These are phyloP conservation scores for Ustilago hordei DNA, from an alignment of 1,284 basidiomycete genomes.

Conservation along the genomic window DNA sequence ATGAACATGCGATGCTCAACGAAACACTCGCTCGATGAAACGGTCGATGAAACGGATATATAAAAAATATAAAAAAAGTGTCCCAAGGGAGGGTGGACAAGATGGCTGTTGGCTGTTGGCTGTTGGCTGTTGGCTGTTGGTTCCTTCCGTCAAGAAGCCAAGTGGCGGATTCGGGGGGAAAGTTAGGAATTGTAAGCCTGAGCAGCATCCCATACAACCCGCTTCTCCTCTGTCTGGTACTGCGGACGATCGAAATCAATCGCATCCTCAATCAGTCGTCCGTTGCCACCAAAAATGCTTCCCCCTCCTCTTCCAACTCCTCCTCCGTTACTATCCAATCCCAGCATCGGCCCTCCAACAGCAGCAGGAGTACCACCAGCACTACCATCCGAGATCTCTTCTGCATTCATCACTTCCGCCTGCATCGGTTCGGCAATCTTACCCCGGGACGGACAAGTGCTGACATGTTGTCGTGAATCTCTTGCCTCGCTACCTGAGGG, in stretches of 20 bases:
- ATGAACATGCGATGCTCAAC: conserved; percentile 1
- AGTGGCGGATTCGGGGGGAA: neutral
- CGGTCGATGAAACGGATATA: neutral
- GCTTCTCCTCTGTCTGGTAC: neutral
- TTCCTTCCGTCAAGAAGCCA: neutral
- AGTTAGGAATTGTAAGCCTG: conserved; percentile 34
- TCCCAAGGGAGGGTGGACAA: too few relatives aligned
- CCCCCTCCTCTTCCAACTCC: neutral
- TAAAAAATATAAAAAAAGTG: neutral
- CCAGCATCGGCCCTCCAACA: neutral
- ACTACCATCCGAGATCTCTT: conserved; percentile 20
- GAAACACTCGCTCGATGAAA: neutral
- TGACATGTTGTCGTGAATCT: conserved; percentile 38
- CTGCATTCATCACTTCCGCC: conserved; percentile 44
- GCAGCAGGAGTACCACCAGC: conserved; percentile 26
- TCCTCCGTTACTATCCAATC: neutral
- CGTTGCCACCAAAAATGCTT: conserved; percentile 36
- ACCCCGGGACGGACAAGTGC: conserved; percentile 19
- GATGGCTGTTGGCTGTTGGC: neutral
- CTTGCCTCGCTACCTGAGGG: conserved; percentile 18
- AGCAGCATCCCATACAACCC: conserved; percentile 43
- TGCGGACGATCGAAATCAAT: conserved; percentile 32
- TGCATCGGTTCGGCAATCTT: conserved; percentile 49
- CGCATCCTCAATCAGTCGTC: conserved; percentile 19
- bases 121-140: neutral